Base-by-base conservation (phyloP, 306 rosid genomes). In the Casuarina equisetifolia region DNA sequence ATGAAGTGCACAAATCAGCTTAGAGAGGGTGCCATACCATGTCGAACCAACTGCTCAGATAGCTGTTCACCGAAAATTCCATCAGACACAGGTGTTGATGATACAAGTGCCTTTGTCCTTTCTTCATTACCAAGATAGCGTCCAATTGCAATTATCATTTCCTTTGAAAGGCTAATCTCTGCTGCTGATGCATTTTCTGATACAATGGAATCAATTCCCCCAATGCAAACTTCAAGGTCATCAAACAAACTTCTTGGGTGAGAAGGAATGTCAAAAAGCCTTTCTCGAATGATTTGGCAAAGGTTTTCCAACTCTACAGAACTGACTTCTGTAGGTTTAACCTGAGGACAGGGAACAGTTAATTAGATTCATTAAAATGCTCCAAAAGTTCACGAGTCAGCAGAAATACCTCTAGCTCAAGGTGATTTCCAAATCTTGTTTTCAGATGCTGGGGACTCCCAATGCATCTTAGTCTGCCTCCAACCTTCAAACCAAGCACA, bases 391-490 rank as follows among this genome's bases (percentile, higher is more conserved):
- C 73, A 66, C 46, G 19, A 45, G 55, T 19, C 70, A 82, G 38
- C 39, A 72, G 16, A 40, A 32, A 58, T 83, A 94, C 98, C 98
- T 94, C 98, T 59, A 94, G 87, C 86, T 94, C 97, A 32, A 92
- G 89, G 82, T 94, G 93, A 82, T 94, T 94, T 82, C 97, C 98
- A 77, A 87, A 94, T 86, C 97, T 86, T 42, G 96, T 88, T 88
- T 94, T 94, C 72, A 94, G 83, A 87, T 92, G 97, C 88, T 92
- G 97, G 12, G 98, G 97, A 84, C 98, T 92, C 81, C 98, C 97
- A 51, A 94, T 89, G 84, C 98, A 94, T 78, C 89, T 85, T 69
- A 94, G 82, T 72, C 76, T 90, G 52, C 98, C 98, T 84, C 96
- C 98, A 75, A 94, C 98, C 97, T 94, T 81, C 69, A 79, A 81